Evolutionary conservation across 345 rosid genomes (phyloP), one percentile per base, ranked within the genome.

Genomic region (Acer saccharum): DNA sequence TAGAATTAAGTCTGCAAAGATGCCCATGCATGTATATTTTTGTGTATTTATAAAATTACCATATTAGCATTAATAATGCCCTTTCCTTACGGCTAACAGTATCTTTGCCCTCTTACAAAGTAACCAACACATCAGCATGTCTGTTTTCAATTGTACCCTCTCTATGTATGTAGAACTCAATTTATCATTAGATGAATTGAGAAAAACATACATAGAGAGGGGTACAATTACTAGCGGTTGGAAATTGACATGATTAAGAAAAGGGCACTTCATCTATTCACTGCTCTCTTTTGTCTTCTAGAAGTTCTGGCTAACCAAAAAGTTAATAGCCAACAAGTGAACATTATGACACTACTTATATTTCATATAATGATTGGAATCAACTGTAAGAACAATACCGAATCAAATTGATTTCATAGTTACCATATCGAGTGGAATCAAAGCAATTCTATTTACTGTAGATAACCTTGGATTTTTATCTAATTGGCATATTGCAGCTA

Each of bases 241-340:
- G 63, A 58, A 72, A 39, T 21, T 9, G 20, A 76, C 21, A 66
- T 10, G 69, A 48, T 43, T 65, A 14, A 14, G 57, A 80, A 9
- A 44, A 44, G 48, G 9, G 9, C 10, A 6, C 13, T 21, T 64
- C 10, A 35, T 12, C 29, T 27, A 70, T 35, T 39, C 32, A 29
- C 13, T 50, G 0, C 46, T 44, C 29, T 67, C 18, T 21, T 66
- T 39, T 16, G 69, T 66, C 48, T 20, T 3, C 48, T 70, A 29
- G 60, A 70, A 70, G 25, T 52, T 70, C 16, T 52, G 2, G 62
- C 43, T 52, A 29, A 29, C 20, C 25, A 66, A 70, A 66, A 70
- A 70, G 73, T 63, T 10, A 3, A 32, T 25, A 69, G 52, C 55
- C 73, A 69, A 69, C 11, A 6, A 27, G 55, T 20, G 14, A 25